Conservation (phyloP, 2,329 filamentous ascomycete genomes). For the Grosmannia huntii region DNA sequence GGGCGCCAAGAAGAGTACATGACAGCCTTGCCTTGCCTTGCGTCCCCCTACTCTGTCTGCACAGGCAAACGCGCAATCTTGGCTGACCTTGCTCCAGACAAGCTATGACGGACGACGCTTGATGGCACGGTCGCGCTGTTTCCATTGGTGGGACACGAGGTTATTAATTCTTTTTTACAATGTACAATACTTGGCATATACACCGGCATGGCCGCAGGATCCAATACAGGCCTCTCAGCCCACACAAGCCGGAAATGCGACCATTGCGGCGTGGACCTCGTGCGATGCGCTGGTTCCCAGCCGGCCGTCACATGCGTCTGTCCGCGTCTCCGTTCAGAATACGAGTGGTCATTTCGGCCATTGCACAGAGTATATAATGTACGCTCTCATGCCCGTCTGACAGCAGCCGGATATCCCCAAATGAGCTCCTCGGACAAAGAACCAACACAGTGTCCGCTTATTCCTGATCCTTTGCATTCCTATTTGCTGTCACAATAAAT, state of each 20-base stretch:
- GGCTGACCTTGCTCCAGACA: not conserved
- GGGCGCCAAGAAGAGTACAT: constrained; percentile 25
- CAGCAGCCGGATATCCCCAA: not conserved
- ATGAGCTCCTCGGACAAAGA: not conserved
- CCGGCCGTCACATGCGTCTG: not conserved
- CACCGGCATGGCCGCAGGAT: not conserved
- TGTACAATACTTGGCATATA: not conserved
- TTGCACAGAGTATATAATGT: not conserved
- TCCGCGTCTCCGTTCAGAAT: not conserved
- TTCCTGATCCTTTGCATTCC: not conserved
- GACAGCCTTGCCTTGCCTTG: not conserved
- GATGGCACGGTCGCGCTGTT: no score
- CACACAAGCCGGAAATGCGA: not conserved
- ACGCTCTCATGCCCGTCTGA: no score
- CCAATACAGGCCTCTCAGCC: not conserved
- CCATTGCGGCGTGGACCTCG: not conserved
- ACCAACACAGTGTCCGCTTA: not conserved
- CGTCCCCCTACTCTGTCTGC: not conserved
- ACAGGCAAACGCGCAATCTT: not conserved
- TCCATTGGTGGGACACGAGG: not conserved
- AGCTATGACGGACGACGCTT: not conserved
- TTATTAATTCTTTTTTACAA: not conserved
- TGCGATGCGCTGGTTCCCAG: not conserved
- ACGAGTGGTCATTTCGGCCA: no score
- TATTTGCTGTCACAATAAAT: not conserved